These are phyloP conservation scores for Tolypocladium inflatum DNA, from an alignment of 2,329 filamentous ascomycete species.

Conservation along the genomic window DNA sequence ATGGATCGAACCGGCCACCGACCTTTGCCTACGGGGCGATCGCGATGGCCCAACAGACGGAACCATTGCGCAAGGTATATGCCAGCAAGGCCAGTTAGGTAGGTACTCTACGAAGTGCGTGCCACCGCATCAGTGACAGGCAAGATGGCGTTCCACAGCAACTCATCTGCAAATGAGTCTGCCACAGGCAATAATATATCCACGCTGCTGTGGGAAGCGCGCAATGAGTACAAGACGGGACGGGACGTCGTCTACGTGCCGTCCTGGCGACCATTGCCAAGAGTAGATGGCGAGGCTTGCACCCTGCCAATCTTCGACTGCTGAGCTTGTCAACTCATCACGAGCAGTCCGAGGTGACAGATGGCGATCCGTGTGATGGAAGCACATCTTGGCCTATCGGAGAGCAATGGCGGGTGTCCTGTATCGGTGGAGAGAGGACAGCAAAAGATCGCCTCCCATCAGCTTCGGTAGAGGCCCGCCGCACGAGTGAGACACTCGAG, in stretches of 20 bases:
- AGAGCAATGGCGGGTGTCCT: neutral
- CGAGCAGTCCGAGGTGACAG: neutral
- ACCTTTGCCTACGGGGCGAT: neutral
- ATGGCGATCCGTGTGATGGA: neutral
- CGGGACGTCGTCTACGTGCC: neutral
- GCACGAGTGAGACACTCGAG: too few species aligned
- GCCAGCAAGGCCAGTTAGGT: too few species aligned
- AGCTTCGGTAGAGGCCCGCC: too few species aligned
- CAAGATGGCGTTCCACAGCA: neutral
- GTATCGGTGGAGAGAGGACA: too few species aligned
- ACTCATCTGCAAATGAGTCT: neutral
- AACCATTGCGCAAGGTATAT: neutral
- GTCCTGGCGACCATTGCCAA: neutral
- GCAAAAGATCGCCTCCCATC: too few species aligned
- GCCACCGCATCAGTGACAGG: neutral
- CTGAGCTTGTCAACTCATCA: neutral
- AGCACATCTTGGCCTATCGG: neutral
- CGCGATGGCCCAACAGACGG: neutral
- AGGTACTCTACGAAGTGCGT: neutral
- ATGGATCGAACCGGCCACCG: neutral
- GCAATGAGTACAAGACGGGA: neutral
- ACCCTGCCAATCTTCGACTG: neutral
- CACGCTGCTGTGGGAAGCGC: neutral
- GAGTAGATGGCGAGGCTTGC: neutral
- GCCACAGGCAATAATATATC: neutral